A percentile compares a stretch with the other conserved stretches of the same genome.
Conservation (phyloP, 2,329 filamentous ascomycete species). For the Dendryphion nanum region DNA sequence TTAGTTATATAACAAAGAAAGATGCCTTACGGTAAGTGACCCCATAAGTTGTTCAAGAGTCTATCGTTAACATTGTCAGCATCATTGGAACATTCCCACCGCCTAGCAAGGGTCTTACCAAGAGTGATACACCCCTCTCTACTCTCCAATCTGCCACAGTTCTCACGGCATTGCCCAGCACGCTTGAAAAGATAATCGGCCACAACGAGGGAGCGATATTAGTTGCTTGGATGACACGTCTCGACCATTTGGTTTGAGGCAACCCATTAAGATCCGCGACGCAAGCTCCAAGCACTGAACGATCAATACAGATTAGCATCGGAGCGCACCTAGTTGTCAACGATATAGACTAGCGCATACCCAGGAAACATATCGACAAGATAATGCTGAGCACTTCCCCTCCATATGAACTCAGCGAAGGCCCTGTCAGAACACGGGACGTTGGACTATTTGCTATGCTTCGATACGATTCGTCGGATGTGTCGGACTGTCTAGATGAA, state of each 20-base stretch:
- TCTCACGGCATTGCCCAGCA: slow-evolving; percentile 8
- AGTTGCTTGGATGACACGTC: slow-evolving; percentile 6
- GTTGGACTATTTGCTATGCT: too few species aligned
- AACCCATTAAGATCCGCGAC: slow-evolving; percentile 1
- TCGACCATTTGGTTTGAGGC: slow-evolving; percentile 2
- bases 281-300: not conserved
- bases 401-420: not conserved
- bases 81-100: too few species aligned
- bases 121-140: slow-evolving; percentile 6
- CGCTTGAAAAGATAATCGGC: slow-evolving; percentile 9
- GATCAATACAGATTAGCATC: not conserved
- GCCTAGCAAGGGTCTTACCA: slow-evolving; percentile 7
- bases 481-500: not conserved
- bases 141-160: slow-evolving; percentile 9
- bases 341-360: not conserved
- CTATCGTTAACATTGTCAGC: slow-evolving; percentile 1
- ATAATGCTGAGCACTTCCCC: slow-evolving; percentile 1
- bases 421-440: not conserved
- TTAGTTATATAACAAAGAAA: not conserved
- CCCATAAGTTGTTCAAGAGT: slow-evolving; percentile 8
- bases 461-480: too few species aligned
- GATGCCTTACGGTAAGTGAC: slow-evolving; percentile 4
- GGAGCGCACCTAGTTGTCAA: too few species aligned
- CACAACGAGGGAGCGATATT: slow-evolving; percentile 8
- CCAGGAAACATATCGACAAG: not conserved